Evolutionary conservation across 2,329 filamentous ascomycete genomes (phyloP).

Genomic region (Verticillium tricorpus): DNA sequence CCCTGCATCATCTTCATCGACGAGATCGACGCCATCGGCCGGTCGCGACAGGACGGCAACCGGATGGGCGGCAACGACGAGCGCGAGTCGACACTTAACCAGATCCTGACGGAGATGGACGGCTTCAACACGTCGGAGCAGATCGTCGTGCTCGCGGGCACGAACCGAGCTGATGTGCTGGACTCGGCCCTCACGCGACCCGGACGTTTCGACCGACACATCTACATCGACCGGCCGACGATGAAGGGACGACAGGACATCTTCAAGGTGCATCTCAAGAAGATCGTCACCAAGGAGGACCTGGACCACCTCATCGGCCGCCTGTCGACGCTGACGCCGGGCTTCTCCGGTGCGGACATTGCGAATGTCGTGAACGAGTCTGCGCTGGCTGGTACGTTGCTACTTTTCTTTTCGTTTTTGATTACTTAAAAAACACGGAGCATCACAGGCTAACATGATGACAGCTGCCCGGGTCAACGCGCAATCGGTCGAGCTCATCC

Average conservation of each 20-base stretch:
- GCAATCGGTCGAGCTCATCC: slow-evolving; percentile 74
- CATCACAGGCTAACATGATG: slow-evolving; percentile 31
- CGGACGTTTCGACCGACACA: slow-evolving; percentile 94
- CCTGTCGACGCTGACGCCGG: slow-evolving; percentile 86
- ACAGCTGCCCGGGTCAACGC: slow-evolving; percentile 80
- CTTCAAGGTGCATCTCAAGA: slow-evolving; percentile 88
- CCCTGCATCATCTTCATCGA: slow-evolving; percentile 99
- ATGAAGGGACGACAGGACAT: slow-evolving; percentile 97
- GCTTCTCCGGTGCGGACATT: slow-evolving; percentile 96
- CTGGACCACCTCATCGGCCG: slow-evolving; percentile 83
- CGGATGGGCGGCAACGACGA: slow-evolving; percentile 82
- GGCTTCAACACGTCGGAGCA: slow-evolving; percentile 97
- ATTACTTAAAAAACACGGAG: not conserved
- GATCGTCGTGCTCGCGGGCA: slow-evolving; percentile 93
- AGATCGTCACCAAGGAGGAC: slow-evolving; percentile 91
- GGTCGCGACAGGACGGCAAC: slow-evolving; percentile 76
- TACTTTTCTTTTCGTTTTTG: too few species aligned
- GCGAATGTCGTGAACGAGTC: slow-evolving; percentile 98
- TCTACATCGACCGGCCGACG: slow-evolving; percentile 88
- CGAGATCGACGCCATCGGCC: slow-evolving; percentile 96
- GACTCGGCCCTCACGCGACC: slow-evolving; percentile 92
- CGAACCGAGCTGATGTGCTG: slow-evolving; percentile 89
- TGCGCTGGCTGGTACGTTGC: slow-evolving; percentile 77
- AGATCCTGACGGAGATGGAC: slow-evolving; percentile 99
- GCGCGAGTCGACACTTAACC: slow-evolving; percentile 93